Evolutionary conservation across 345 rosid genomes (phyloP).

Genomic region (Adansonia digitata): DNA sequence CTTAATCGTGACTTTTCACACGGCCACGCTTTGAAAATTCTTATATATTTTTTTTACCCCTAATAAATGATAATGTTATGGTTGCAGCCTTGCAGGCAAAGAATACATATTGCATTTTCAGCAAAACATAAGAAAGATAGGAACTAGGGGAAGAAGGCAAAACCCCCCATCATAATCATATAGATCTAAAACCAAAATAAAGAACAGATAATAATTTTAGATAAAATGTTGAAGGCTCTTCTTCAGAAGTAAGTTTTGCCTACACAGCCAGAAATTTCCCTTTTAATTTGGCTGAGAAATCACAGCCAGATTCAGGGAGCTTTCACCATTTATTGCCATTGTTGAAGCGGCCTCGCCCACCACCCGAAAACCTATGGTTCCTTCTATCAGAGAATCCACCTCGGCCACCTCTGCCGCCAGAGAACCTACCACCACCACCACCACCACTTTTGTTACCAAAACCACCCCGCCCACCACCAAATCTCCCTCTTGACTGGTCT

Average conservation of each 20-base stretch:
- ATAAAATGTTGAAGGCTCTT: neutral
- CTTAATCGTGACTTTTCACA: neutral
- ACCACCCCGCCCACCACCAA: conserved; percentile 38
- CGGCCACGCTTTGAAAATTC: neutral
- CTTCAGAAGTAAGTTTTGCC: neutral
- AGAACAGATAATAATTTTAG: too few relatives aligned
- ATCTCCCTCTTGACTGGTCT: conserved; percentile 57
- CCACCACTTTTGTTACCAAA: conserved; percentile 26
- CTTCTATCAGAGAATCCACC: conserved; percentile 40
- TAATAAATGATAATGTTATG: neutral
- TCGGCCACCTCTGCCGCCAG: conserved; percentile 27
- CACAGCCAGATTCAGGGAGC: neutral
- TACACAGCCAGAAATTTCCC: neutral
- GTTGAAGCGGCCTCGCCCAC: conserved; percentile 36
- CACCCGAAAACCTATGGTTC: conserved; percentile 32
- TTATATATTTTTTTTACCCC: neutral
- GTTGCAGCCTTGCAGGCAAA: neutral
- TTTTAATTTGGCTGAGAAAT: neutral
- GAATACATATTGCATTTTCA: neutral
- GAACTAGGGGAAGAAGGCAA: neutral
- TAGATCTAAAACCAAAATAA: neutral
- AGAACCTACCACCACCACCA: conserved; percentile 26
- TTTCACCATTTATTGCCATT: conserved; percentile 30
- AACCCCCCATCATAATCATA: neutral
- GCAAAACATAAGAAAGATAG: neutral